Evolutionary conservation across 164 flowering plant genomes (phyloP).

Genomic region (Macadamia integrifolia): DNA sequence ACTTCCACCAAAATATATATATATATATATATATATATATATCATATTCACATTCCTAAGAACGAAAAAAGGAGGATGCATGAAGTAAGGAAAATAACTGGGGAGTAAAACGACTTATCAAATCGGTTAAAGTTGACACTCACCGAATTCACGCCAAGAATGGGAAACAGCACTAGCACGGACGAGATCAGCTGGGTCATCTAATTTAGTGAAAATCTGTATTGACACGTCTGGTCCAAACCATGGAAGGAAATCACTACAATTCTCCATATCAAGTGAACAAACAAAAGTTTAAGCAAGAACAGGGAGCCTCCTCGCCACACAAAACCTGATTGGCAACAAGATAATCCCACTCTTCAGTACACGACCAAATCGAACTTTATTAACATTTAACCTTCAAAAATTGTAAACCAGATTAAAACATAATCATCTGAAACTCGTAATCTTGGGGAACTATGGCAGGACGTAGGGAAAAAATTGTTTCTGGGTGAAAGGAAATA

Average conservation of each 20-base stretch:
- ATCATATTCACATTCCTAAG: background rate
- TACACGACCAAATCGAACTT: no score
- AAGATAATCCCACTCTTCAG: background rate
- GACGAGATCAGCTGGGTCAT: constrained; percentile 67
- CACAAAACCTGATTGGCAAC: constrained; percentile 1
- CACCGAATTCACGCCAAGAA: constrained; percentile 62
- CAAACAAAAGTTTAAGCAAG: background rate
- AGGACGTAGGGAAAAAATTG: background rate
- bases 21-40: no score
- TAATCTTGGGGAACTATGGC: background rate
- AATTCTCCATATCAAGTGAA: constrained; percentile 22
- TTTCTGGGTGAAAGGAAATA: background rate
- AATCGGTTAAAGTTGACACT: constrained; percentile 12
- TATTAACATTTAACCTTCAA: no score
- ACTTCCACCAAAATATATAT: no score
- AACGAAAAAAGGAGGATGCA: no score
- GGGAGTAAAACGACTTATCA: no score
- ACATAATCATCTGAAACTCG: background rate
- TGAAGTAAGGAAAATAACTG: no score
- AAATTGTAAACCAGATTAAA: background rate
- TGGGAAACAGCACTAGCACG: constrained; percentile 55
- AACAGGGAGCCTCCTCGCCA: background rate
- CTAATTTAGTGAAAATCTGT: constrained; percentile 39
- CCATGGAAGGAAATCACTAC: constrained; percentile 40
- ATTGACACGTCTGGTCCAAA: constrained; percentile 44